A percentile compares a stretch with the other conserved stretches of the same genome.
These are phyloP conservation scores for Pseudoneurospora amorphoporcata DNA, from an alignment of 495 filamentous ascomycete species.

Conservation along the genomic window DNA sequence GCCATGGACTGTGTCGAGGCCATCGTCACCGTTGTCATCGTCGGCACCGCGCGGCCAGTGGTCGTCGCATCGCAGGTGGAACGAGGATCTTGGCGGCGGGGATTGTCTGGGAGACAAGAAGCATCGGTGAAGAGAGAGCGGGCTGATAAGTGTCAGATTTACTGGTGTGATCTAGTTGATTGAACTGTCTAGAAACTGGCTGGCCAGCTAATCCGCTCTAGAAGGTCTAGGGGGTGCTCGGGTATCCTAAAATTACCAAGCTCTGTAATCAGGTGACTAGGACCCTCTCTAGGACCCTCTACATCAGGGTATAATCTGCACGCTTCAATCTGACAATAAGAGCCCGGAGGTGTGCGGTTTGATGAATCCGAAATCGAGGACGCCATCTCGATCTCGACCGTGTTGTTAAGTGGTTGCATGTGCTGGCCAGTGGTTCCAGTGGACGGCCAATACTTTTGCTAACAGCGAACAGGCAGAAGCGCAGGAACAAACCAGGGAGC, in stretches of 20 bases:
- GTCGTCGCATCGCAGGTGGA: background rate
- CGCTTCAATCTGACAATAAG: too few relatives aligned
- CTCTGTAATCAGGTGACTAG: too few relatives aligned
- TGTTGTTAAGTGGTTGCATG: background rate
- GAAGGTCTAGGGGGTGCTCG: too few relatives aligned
- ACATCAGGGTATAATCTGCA: too few relatives aligned
- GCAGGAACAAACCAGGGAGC: background rate
- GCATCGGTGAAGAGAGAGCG: background rate
- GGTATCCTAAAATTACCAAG: too few relatives aligned
- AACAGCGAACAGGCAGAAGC: background rate
- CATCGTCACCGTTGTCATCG: background rate
- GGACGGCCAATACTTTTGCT: background rate
- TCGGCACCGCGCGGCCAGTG: background rate
- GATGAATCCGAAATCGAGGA: background rate
- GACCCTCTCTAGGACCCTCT: too few relatives aligned
- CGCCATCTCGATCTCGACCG: background rate
- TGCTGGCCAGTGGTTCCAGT: background rate
- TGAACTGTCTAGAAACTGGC: too few relatives aligned
- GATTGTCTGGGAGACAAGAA: background rate
- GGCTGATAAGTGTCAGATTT: too few relatives aligned
- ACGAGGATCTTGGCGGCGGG: background rate
- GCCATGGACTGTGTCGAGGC: background rate
- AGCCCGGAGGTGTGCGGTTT: background rate
- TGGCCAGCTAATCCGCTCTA: too few relatives aligned
- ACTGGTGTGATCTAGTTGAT: too few relatives aligned